These are phyloP conservation scores for Coccomyxa sp. DNA, from an alignment of 139 green algal genomes.

Conservation along the genomic window DNA sequence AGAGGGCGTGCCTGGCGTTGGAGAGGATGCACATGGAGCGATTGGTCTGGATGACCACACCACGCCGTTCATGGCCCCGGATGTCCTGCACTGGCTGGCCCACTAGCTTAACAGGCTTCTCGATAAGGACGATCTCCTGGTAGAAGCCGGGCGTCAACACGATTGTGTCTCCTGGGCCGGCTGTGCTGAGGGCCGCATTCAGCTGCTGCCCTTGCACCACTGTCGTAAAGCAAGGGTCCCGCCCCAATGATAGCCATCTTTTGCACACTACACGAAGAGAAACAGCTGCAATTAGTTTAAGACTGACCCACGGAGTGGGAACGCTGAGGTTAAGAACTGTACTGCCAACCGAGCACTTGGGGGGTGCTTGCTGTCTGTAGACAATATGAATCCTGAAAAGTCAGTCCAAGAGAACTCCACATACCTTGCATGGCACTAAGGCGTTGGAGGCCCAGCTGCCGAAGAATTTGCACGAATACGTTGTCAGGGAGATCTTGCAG, in stretches of 20 bases:
- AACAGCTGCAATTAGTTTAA: neutral
- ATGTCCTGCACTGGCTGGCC: neutral
- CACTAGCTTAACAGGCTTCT: conserved; percentile 1
- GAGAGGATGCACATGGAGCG: neutral
- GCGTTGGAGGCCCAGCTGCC: neutral
- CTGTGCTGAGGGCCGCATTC: neutral
- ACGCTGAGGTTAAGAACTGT: neutral
- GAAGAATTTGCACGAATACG: neutral
- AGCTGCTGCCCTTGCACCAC: neutral
- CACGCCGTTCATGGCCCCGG: neutral
- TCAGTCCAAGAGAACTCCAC: neutral
- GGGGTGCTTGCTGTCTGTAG: neutral
- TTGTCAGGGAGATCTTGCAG: neutral
- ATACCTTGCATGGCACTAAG: conserved; percentile 2
- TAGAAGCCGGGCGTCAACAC: conserved; percentile 9
- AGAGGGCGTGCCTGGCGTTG: conserved; percentile 4
- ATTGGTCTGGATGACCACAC: conserved; percentile 2
- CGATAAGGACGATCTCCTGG: conserved; percentile 11
- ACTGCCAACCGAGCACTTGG: neutral
- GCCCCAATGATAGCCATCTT: neutral
- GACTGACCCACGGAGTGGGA: neutral
- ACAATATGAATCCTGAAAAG: neutral
- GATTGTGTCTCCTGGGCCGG: conserved; percentile 6
- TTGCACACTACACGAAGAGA: conserved; percentile 3
- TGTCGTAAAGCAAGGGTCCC: neutral